Evolutionary conservation across 2,329 filamentous ascomycete genomes (phyloP).

Genomic region (Apiospora malaysiana): DNA sequence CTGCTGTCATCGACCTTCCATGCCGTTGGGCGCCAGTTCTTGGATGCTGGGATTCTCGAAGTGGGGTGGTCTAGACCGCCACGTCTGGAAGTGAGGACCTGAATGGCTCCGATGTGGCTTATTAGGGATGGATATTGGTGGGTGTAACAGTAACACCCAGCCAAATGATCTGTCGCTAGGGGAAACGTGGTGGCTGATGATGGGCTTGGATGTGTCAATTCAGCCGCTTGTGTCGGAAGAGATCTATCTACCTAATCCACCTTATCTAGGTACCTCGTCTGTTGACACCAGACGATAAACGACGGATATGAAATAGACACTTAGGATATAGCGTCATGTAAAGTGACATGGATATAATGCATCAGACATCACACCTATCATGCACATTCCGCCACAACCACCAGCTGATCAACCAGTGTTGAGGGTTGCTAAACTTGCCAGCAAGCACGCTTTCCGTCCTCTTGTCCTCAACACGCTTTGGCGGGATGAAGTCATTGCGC

Average conservation of each 20-base stretch:
- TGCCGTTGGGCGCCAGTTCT: not conserved
- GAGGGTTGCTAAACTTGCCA: not conserved
- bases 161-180: not conserved
- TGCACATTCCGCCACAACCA: constrained; percentile 8
- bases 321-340: not conserved
- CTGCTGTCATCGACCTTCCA: not conserved
- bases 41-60: no score
- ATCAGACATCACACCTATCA: not conserved
- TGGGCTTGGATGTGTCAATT: not conserved
- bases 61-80: constrained; percentile 9
- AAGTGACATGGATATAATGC: not conserved
- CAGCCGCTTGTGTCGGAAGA: not conserved
- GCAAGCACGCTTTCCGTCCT: not conserved
- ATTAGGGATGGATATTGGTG: not conserved
- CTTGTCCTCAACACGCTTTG: constrained; percentile 9
- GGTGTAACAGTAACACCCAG: not conserved
- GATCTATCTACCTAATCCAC: not conserved
- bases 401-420: not conserved
- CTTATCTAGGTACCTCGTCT: not conserved
- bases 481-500: constrained; percentile 22
- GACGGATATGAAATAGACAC: not conserved
- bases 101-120: constrained; percentile 12
- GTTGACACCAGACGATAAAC: not conserved
- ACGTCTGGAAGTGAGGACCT: not conserved
- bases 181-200: not conserved